Base-by-base conservation (phyloP, 148 eudicot species). In the Suaeda aralocaspica region DNA sequence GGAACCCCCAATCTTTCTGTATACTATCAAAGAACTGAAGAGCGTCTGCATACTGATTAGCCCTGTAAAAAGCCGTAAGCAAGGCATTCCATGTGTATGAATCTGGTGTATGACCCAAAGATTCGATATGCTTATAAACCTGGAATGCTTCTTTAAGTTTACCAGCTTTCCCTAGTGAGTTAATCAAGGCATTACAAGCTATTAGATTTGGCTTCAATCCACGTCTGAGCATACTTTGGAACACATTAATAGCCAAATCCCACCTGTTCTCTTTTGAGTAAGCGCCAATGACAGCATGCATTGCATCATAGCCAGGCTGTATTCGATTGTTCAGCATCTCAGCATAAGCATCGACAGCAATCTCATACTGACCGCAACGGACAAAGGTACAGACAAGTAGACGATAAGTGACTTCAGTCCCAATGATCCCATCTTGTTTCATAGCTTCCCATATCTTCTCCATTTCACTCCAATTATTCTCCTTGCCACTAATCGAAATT, bases 1-100 rank as follows among this genome's bases (percentile, higher is more conserved):
- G 36, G 24, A 68, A 64, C 10, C 70, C 31, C 21, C 58, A 64
- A 33, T 73, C 80, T 70, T 70, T 83, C 57, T 73, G 79, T 28
- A 89, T 80, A 39, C 73, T 78, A 49, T 83, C 87, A 68, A 83
- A 89, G 67, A 89, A 86, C 70, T 59, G 81, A 73, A 89, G 87
- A 41, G 89, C 95, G 78, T 76, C 74, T 28, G 70, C 80, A 66
- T 80, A 74, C 77, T 76, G 78, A 34, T 89, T 75, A 29, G 86
- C 83, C 58, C 76, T 74, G 77, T 87, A 81, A 60, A 86, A 85
- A 49, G 95, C 87, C 73, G 81, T 72, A 67, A 89, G 83, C 71
- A 87, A 67, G 4, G 88, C 80, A 53, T 89, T 86, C 95, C 95
- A 89, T 44, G 95, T 89, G 72, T 83, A 87, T 41, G 87, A 71